phyloP scores from a whole-genome alignment of 1,284 basidiomycete genomes.

The Sutorius eximius region DNA sequence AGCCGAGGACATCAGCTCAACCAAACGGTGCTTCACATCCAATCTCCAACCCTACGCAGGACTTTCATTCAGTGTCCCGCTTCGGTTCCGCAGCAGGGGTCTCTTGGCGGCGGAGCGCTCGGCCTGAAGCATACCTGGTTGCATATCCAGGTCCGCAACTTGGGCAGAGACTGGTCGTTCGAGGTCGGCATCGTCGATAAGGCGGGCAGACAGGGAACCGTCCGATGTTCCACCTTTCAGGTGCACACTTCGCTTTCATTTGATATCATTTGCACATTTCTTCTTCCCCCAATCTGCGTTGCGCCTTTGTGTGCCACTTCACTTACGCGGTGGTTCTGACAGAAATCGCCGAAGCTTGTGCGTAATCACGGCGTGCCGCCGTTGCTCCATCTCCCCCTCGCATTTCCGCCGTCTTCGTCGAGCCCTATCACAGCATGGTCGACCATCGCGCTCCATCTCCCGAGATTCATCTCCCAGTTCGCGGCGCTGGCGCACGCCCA shows the following conservation, averaged over 20 bases:
- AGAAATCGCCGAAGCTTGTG: slow-evolving; percentile 61
- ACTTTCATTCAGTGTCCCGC: slow-evolving; percentile 71
- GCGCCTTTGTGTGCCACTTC: not conserved
- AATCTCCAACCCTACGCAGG: slow-evolving; percentile 67
- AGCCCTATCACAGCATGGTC: slow-evolving; percentile 71
- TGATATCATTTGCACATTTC: not conserved
- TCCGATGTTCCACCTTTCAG: slow-evolving; percentile 82
- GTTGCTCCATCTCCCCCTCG: slow-evolving; percentile 72
- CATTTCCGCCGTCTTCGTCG: slow-evolving; percentile 56
- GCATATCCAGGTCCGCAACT: slow-evolving; percentile 69
- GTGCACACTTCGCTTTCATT: slow-evolving; percentile 38
- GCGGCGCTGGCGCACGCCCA: slow-evolving; percentile 44
- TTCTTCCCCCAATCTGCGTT: not conserved
- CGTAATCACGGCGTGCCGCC: slow-evolving; percentile 41
- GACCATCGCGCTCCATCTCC: slow-evolving; percentile 62
- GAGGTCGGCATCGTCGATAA: slow-evolving; percentile 77
- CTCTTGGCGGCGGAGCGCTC: slow-evolving; percentile 38
- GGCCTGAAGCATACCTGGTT: slow-evolving; percentile 74
- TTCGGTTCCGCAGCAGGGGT: slow-evolving; percentile 12
- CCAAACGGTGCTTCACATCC: slow-evolving; percentile 80
- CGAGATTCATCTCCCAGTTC: slow-evolving; percentile 64
- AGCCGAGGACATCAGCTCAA: slow-evolving; percentile 46
- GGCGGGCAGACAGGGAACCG: slow-evolving; percentile 54
- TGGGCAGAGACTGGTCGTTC: slow-evolving; percentile 71
- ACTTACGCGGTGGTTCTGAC: slow-evolving; percentile 13